These are phyloP conservation scores for Phytopythium aichiense DNA, from an alignment of 352 stramenopile species.

Conservation along the genomic window DNA sequence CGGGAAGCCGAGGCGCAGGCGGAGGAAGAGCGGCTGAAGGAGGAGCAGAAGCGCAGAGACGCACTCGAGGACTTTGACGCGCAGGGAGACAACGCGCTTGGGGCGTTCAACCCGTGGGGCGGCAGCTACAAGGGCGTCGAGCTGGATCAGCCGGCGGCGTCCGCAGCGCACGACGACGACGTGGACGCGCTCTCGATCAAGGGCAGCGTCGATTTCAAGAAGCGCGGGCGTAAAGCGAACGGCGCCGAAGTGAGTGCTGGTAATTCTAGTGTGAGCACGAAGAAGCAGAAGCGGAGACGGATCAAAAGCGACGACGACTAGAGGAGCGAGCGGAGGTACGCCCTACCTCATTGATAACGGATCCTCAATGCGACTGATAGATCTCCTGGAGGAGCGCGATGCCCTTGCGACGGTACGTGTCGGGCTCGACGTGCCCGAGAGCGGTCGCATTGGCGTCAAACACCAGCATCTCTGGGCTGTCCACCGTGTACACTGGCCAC, in stretches of 20 bases:
- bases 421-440: slow-evolving; percentile 21
- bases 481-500: slow-evolving; percentile 22
- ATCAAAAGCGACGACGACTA: slow-evolving; percentile 49
- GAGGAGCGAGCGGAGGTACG: not conserved
- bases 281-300: slow-evolving; percentile 68
- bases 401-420: slow-evolving; percentile 23
- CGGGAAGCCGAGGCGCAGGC: slow-evolving; percentile 40
- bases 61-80: slow-evolving; percentile 59
- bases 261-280: slow-evolving; percentile 10
- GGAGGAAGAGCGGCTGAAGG: slow-evolving; percentile 26
- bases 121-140: slow-evolving; percentile 82
- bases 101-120: slow-evolving; percentile 79
- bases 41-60: slow-evolving; percentile 53
- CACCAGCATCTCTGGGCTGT: slow-evolving; percentile 23
- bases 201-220: slow-evolving; percentile 72
- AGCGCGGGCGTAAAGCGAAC: slow-evolving; percentile 23
- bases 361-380: not conserved
- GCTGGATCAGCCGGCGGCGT: slow-evolving; percentile 31
- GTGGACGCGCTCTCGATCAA: slow-evolving; percentile 45
- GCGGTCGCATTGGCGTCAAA: slow-evolving; percentile 25
- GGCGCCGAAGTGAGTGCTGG: slow-evolving; percentile 3
- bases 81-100: slow-evolving; percentile 71
- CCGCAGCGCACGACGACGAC: slow-evolving; percentile 27
- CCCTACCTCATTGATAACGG: not conserved
- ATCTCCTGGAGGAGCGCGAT: slow-evolving; percentile 14